Evolutionary conservation across 2,329 filamentous ascomycete species (phyloP), one percentile per base, ranked within the genome.

Genomic region (Cladosporium sp.): DNA sequence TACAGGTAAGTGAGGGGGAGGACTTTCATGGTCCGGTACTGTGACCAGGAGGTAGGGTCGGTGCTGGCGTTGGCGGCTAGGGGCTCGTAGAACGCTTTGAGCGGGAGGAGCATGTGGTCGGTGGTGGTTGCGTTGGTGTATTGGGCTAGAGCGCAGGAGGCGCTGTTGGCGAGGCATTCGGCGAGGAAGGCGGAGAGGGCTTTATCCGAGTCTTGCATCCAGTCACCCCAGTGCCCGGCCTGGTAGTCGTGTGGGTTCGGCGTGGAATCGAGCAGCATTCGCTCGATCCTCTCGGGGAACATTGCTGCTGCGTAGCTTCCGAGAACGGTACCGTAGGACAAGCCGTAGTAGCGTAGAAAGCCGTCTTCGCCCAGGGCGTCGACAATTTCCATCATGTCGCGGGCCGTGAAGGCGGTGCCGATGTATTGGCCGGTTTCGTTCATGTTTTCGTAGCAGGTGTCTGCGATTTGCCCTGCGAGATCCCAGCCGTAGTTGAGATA

Each of bases 71-170:
- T 32, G 4, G 12, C 11, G 11, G 30, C 30, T 11, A 7, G 30
- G 47, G 47, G 80, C 78, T 49, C 76, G 74, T 2, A 79, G 72
- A 7, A 80, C 61, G 12, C 76, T 68, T 37, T 73, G 75, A 32
- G 6, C 30, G 30, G 30, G 3, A 12, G 3, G 30, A 32, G 30
- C 1, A 80, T 71, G 39, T 68, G 68, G 22, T 79, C 73, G 1
- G 77, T 78, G 48, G 72, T 80, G 65, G 80, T 68, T 2, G 74
- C 69, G 3, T 77, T 77, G 59, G 80, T 79, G 0, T 73, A 73
- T 11, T 72, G 74, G 3, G 78, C 78, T 0, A 81, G 67, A 2
- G 79, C 60, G 7, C 76, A 78, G 8, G 78, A 78, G 54, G 80
- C 80, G 55, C 76, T 79, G 51, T 79, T 74, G 1, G 78, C 78